Conservation (phyloP, 148 eudicot species). For the Linanthus parryae region DNA sequence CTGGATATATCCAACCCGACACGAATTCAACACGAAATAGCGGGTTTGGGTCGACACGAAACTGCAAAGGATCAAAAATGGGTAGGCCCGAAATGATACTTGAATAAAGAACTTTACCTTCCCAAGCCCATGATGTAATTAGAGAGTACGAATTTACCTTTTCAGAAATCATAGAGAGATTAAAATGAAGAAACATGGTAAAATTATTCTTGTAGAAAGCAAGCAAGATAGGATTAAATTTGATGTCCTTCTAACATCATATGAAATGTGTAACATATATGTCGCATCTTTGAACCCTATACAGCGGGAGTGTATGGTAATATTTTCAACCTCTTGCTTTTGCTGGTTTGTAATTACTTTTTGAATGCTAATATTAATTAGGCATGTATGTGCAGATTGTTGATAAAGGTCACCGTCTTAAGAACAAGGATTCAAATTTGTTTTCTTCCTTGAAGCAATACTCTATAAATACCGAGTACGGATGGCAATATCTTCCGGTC, state of each 20-base stretch:
- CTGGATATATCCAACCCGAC: too few relatives aligned
- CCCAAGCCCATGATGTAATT: slow-evolving; percentile 69
- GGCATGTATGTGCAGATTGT: slow-evolving; percentile 53
- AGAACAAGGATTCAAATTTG: slow-evolving; percentile 91
- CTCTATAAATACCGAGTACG: slow-evolving; percentile 74
- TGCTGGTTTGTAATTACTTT: neutral
- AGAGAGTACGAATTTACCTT: slow-evolving; percentile 74
- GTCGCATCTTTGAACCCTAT: slow-evolving; percentile 67
- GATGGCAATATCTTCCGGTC: too few relatives aligned
- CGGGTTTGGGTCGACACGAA: too few relatives aligned
- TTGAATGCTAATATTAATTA: neutral
- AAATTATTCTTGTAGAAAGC: slow-evolving; percentile 42
- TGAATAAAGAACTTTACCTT: too few relatives aligned
- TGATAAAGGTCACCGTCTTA: slow-evolving; percentile 96
- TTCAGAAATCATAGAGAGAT: slow-evolving; percentile 54
- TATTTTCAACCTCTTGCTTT: slow-evolving; percentile 4
- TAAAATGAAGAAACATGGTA: slow-evolving; percentile 76
- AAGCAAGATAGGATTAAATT: slow-evolving; percentile 88
- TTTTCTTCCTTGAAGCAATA: slow-evolving; percentile 68
- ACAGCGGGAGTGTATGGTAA: slow-evolving; percentile 91
- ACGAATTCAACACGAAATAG: too few relatives aligned
- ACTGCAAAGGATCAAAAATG: too few relatives aligned
- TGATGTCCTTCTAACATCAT: slow-evolving; percentile 87
- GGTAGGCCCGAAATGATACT: too few relatives aligned
- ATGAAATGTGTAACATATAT: slow-evolving; percentile 88